These are phyloP conservation scores for Yueomyces sp. DNA, from an alignment of 805 yeast species.

Conservation along the genomic window DNA sequence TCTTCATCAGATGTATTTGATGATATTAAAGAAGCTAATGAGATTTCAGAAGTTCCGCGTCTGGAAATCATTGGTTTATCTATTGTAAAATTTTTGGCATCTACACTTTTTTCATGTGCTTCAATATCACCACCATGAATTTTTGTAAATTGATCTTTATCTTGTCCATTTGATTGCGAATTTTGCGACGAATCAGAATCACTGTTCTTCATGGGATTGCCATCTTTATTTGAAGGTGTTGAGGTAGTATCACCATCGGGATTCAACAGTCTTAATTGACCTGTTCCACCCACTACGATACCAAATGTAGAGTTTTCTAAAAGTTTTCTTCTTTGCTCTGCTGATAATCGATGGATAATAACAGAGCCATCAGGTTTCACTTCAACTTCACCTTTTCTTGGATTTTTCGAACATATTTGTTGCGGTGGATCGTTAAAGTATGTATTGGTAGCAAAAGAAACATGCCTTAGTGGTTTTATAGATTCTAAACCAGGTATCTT, in stretches of 20 bases:
- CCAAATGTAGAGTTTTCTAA: constrained; percentile 42
- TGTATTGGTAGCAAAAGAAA: constrained; percentile 65
- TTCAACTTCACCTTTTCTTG: constrained; percentile 74
- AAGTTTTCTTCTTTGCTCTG: constrained; percentile 37
- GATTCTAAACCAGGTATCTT: constrained; percentile 30
- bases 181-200: not conserved
- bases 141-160: not conserved
- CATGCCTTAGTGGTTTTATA: constrained; percentile 39
- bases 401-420: constrained; percentile 71
- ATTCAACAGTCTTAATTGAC: constrained; percentile 37
- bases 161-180: too few relatives aligned
- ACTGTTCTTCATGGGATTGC: not conserved
- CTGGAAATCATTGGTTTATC: constrained; percentile 34
- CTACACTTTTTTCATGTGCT: constrained; percentile 15
- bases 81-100: constrained; percentile 26
- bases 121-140: constrained; percentile 28
- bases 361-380: constrained; percentile 39
- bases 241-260: constrained; percentile 15
- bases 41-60: constrained; percentile 20
- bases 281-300: constrained; percentile 69
- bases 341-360: constrained; percentile 40
- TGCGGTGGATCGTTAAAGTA: constrained; percentile 79
- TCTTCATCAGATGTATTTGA: constrained; percentile 8
- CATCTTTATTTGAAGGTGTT: not conserved
- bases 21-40: constrained; percentile 13